phyloP scores from a whole-genome alignment of 805 yeast genomes.

The Myxozyma sirexii region DNA sequence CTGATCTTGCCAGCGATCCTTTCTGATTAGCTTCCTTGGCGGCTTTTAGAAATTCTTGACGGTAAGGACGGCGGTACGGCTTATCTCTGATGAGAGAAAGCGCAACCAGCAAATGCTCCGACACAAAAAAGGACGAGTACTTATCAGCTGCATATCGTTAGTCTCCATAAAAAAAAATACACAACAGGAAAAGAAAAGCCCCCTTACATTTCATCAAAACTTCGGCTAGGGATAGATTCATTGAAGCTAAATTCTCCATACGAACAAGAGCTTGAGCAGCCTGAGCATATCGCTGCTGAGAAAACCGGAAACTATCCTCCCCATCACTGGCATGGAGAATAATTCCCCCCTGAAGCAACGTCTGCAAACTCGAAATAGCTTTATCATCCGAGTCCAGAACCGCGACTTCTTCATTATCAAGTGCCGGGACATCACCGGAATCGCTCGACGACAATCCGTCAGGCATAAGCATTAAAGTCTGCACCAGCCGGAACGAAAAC shows the following conservation, averaged over 20 bases:
- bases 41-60: slow-evolving; percentile 19
- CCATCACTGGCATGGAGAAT: slow-evolving; percentile 6
- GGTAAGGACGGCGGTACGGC: slow-evolving; percentile 23
- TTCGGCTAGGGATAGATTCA: slow-evolving; percentile 31
- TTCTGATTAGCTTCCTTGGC: slow-evolving; percentile 11
- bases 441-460: slow-evolving; percentile 28
- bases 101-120: slow-evolving; percentile 27
- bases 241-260: slow-evolving; percentile 19
- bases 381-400: slow-evolving; percentile 28
- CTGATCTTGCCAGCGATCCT: slow-evolving; percentile 25
- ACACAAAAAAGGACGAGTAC: slow-evolving; percentile 13
- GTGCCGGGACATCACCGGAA: slow-evolving; percentile 14
- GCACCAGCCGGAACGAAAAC: slow-evolving; percentile 30
- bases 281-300: slow-evolving; percentile 11
- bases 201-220: slow-evolving; percentile 21
- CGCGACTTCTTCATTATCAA: slow-evolving; percentile 9
- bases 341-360: slow-evolving; percentile 23
- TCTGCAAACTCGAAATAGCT: slow-evolving; percentile 31
- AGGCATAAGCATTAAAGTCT: slow-evolving; percentile 15
- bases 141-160: background rate
- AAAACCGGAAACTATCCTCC: slow-evolving; percentile 19
- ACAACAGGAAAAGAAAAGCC: background rate
- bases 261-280: slow-evolving; percentile 23
- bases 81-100: slow-evolving; percentile 22
- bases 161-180: background rate